Conservation (phyloP, 495 filamentous ascomycete species). For the Penicillium cinerascens region DNA sequence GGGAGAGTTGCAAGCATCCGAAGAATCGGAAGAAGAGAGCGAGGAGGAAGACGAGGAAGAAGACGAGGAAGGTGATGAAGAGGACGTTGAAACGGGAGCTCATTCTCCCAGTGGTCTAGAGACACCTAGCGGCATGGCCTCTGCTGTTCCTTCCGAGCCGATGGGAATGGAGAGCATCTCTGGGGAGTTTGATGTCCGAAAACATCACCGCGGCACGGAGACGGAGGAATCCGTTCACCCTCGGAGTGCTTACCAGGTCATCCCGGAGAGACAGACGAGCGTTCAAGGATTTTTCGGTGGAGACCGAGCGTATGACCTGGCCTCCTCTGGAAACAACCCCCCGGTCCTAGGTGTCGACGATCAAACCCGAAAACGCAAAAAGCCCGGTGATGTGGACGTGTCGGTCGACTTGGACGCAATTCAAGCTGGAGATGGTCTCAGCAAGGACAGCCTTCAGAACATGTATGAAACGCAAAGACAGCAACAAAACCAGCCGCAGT, state of each 20-base stretch:
- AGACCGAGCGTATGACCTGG: conserved; percentile 87
- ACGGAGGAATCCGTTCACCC: conserved; percentile 77
- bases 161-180: conserved; percentile 67
- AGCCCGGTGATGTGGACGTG: conserved; percentile 92
- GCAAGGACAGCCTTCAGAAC: conserved; percentile 61
- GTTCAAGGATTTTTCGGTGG: conserved; percentile 94
- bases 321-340: conserved; percentile 42
- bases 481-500: conserved; percentile 64
- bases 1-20: conserved; percentile 87
- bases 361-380: conserved; percentile 79
- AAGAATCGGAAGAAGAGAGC: conserved; percentile 78
- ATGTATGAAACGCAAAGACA: conserved; percentile 75
- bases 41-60: conserved; percentile 69
- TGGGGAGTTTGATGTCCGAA: conserved; percentile 89
- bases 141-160: conserved; percentile 74
- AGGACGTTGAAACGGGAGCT: conserved; percentile 58
- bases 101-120: conserved; percentile 75
- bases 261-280: conserved; percentile 79
- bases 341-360: conserved; percentile 81
- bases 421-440: conserved; percentile 64
- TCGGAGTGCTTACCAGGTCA: conserved; percentile 78
- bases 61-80: conserved; percentile 68
- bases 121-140: conserved; percentile 76
- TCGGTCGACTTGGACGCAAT: conserved; percentile 81
- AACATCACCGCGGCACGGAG: conserved; percentile 79